Conservation (phyloP, 1,139 yeast genomes). For the Protomyces inundatus region DNA sequence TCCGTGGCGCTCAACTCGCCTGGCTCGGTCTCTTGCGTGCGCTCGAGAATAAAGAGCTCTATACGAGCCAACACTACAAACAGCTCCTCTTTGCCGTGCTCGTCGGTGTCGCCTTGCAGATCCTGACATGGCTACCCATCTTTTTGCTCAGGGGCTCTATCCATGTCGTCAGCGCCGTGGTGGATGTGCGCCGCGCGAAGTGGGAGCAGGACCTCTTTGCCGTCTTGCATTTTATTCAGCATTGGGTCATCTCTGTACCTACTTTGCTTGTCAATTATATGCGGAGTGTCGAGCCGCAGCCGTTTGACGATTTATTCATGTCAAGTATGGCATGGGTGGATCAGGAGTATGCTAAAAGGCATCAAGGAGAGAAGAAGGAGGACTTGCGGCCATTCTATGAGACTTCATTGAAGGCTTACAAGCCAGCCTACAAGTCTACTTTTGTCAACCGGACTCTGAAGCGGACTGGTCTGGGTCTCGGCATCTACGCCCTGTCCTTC, state of each 20-base stretch:
- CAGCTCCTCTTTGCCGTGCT: not conserved
- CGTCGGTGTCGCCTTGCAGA: not conserved
- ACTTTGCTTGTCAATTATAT: not conserved
- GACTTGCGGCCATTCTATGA: not conserved
- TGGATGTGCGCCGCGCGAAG: not conserved
- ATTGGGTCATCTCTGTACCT: slow-evolving; percentile 6
- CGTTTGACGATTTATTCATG: slow-evolving; percentile 5
- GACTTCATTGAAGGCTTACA: not conserved
- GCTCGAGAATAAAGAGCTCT: slow-evolving; percentile 45
- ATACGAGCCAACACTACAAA: slow-evolving; percentile 30
- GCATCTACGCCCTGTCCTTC: slow-evolving; percentile 37
- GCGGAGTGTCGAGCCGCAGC: slow-evolving; percentile 4
- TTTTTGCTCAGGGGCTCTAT: not conserved
- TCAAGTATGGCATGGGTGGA: not conserved
- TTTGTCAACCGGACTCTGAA: slow-evolving; percentile 34
- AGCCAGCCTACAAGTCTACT: slow-evolving; percentile 25
- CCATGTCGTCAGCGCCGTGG: not conserved
- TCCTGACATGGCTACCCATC: not conserved
- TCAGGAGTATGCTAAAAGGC: not conserved
- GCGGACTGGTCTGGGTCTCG: slow-evolving; percentile 35
- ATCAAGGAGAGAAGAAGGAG: slow-evolving; percentile 6
- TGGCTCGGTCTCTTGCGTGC: slow-evolving; percentile 49
- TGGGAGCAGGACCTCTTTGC: not conserved
- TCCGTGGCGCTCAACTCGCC: slow-evolving; percentile 54
- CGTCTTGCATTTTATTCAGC: not conserved